Percentiles rank a stretch among this genome's conserved stretches.
Evolutionary conservation across 768 basidiomycete genomes (phyloP).

Genomic region (Cyclocybe cylindracea): DNA sequence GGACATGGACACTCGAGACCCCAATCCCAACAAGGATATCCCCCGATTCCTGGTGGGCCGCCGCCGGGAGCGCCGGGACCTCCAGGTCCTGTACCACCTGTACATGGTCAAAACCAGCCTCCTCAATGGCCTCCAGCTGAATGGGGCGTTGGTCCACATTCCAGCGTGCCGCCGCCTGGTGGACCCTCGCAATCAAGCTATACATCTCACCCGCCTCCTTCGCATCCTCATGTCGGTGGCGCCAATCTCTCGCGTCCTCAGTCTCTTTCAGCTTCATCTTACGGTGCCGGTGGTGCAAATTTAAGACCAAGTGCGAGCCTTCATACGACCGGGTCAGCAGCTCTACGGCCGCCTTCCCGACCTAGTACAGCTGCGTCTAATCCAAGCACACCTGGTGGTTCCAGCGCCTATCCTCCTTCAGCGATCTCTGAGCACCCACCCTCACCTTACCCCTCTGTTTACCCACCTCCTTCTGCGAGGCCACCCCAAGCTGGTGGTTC

Average conservation of each 20-base stretch:
- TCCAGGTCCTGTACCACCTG: conserved; percentile 11
- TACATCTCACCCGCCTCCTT: conserved; percentile 12
- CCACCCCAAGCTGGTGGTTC: not conserved
- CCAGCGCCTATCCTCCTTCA: too few species aligned
- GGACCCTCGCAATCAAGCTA: conserved; percentile 10
- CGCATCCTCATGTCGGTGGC: conserved; percentile 17
- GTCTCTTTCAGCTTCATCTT: conserved; percentile 24
- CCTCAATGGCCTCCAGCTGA: conserved; percentile 45
- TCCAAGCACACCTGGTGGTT: conserved; percentile 1
- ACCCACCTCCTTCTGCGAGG: too few species aligned
- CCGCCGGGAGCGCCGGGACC: not conserved
- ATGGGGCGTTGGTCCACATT: conserved; percentile 30
- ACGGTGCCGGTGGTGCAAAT: conserved; percentile 13
- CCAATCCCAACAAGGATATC: conserved; percentile 13
- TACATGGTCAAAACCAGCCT: conserved; percentile 22
- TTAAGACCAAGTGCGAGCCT: conserved; percentile 25
- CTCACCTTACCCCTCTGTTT: too few species aligned
- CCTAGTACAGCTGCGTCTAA: conserved; percentile 9
- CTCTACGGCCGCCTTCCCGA: conserved; percentile 9
- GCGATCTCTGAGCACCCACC: too few species aligned
- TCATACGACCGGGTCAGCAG: conserved; percentile 10
- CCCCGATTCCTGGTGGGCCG: conserved; percentile 2
- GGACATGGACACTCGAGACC: conserved; percentile 6
- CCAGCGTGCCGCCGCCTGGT: conserved; percentile 15
- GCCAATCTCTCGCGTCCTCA: conserved; percentile 35